Evolutionary conservation across 495 filamentous ascomycete species (phyloP), one percentile per base, ranked within the genome.

Genomic region (Penicillium robsamsonii): DNA sequence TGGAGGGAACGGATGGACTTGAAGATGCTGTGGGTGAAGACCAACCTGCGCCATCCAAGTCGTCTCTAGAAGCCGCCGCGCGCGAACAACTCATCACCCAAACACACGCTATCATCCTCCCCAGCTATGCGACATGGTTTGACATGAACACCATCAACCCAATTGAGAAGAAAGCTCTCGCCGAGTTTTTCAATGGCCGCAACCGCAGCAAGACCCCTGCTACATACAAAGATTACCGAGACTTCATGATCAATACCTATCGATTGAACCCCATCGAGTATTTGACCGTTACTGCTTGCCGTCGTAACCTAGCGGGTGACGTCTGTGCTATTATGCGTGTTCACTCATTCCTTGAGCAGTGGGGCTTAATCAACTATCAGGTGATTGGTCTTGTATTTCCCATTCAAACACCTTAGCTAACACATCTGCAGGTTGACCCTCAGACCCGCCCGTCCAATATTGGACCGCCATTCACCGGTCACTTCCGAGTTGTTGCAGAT

Each of bases 181-280:
- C 92, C 2, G 94, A 98, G 72, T 98, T 96, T 72, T 98, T 98
- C 81, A 97, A 97, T 75, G 91, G 84, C 71, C 83, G 95, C 40
- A 98, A 98, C 71, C 88, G 94, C 65, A 97, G 93, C 82, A 98
- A 98, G 77, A 98, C 94, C 0, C 86, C 89, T 5, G 86, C 91
- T n/a, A 89, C 96, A 15, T 98, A 97, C 73, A 97, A 97, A 73
- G 94, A 98, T 67, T 97, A 97, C 72, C 86, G 94, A 57, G 93
- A 97, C 66, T 98, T 98, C 72, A 98, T 98, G 94, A 93, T 98
- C 71, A 97, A 97, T 70, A 96, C 94, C 17, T 98, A 98, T 72
- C 84, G 94, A 20, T 74, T 98, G 46, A 97, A 97, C 69, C 94
- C 94, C 3, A 81, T 90, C 25, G 94, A 98, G 72, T 98, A 98